These are phyloP conservation scores for Ophiostoma sp. DNA, from an alignment of 2,329 filamentous ascomycete species.

Conservation along the genomic window DNA sequence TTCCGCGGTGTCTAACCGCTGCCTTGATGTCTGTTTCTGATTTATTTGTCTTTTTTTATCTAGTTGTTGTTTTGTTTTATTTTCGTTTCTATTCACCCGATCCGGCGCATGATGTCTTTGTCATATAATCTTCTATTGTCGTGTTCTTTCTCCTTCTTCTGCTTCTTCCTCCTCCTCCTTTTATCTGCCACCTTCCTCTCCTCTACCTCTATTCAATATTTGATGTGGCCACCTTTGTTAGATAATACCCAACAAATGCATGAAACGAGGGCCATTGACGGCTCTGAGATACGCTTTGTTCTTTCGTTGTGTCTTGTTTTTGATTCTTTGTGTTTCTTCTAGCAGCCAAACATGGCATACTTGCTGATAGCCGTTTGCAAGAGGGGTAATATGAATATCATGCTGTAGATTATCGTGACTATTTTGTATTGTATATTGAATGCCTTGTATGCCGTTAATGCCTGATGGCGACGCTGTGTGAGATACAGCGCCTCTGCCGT, in stretches of 20 bases:
- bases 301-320: not conserved
- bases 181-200: not conserved
- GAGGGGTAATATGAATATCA: no score
- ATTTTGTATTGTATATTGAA: no score
- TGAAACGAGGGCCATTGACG: constrained; percentile 6
- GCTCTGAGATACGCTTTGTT: constrained; percentile 7
- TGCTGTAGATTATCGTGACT: no score
- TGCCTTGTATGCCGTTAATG: no score
- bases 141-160: not conserved
- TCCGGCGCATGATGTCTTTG: not conserved
- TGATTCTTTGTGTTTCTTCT: not conserved
- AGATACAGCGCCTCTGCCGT: no score
- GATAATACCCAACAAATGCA: constrained; percentile 25
- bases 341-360: no score
- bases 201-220: constrained; percentile 14
- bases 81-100: not conserved
- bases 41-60: not conserved
- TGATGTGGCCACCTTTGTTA: constrained; percentile 12
- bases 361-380: no score
- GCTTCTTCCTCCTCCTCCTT: not conserved
- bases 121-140: not conserved
- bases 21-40: not conserved
- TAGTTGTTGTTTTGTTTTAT: no score
- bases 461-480: no score
- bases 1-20: constrained; percentile 60